phyloP scores from a whole-genome alignment of 805 yeast genomes.

The Wickerhamiella australiensis region DNA sequence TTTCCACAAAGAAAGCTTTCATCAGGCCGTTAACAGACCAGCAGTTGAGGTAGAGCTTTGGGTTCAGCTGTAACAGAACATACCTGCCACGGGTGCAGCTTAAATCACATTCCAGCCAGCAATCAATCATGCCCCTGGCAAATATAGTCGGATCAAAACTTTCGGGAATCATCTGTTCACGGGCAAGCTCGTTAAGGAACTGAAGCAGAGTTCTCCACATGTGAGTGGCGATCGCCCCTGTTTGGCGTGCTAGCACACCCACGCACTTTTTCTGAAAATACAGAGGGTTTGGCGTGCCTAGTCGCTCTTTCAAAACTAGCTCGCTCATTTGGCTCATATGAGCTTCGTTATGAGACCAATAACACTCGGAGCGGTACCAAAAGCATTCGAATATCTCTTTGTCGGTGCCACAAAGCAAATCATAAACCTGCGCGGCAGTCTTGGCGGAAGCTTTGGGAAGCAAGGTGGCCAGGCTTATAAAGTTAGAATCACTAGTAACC shows the following conservation, averaged over 20 bases:
- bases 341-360: too few relatives aligned
- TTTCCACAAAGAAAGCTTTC: neutral
- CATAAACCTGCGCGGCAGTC: neutral
- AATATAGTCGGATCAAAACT: neutral
- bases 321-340: neutral
- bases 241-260: neutral
- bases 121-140: neutral
- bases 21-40: neutral
- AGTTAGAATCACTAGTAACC: neutral
- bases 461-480: neutral
- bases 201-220: neutral
- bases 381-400: neutral
- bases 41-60: neutral
- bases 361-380: neutral
- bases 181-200: neutral
- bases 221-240: too few relatives aligned
- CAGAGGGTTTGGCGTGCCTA: neutral
- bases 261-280: neutral
- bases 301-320: neutral
- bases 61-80: neutral
- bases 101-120: neutral
- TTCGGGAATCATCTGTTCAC: neutral
- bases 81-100: neutral
- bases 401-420: neutral
- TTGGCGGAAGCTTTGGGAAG: neutral